Evolutionary conservation across 2,329 filamentous ascomycete species (phyloP).

Genomic region (Stagonosporopsis tanaceti): DNA sequence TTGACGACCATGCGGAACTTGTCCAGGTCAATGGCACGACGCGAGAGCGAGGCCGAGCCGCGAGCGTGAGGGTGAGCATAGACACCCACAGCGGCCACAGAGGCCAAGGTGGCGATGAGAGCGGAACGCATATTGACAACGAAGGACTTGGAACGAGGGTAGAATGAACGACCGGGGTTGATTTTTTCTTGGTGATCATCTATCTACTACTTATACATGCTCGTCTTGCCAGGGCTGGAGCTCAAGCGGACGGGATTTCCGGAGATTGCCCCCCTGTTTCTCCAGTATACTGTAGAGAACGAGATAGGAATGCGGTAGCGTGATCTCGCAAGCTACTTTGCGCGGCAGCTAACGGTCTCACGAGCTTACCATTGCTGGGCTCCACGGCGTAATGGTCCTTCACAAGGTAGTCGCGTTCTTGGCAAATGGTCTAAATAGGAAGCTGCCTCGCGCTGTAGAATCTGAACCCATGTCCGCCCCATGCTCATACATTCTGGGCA

Average conservation of each 20-base stretch:
- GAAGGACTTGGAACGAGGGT: conserved; percentile 23
- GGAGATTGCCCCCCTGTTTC: conserved; percentile 12
- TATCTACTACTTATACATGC: conserved; percentile 15
- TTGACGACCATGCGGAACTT: conserved; percentile 41
- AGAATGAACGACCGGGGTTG: conserved; percentile 23
- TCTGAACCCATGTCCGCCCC: conserved; percentile 9
- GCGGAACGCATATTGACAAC: conserved; percentile 40
- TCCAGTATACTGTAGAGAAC: conserved; percentile 1
- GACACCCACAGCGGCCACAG: conserved; percentile 34
- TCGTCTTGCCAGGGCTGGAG: not conserved
- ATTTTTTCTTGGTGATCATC: conserved; percentile 4
- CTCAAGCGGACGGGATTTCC: conserved; percentile 7
- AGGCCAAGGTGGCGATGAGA: conserved; percentile 40
- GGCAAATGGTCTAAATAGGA: conserved; percentile 16
- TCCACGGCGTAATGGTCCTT: conserved; percentile 15
- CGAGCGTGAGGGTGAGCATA: conserved; percentile 35
- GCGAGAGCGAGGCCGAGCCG: conserved; percentile 25
- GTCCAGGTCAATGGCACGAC: conserved; percentile 41
- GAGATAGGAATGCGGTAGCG: conserved; percentile 14
- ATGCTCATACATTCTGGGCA: conserved; percentile 12
- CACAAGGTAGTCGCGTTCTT: conserved; percentile 11
- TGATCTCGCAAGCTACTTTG: conserved; percentile 15
- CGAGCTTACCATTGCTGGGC: conserved; percentile 8
- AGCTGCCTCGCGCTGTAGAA: conserved; percentile 12
- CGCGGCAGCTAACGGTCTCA: conserved; percentile 17